Percentiles rank a stretch among this genome's conserved stretches.
Conservation (phyloP, 306 rosid genomes). For the Albizia julibrissin region DNA sequence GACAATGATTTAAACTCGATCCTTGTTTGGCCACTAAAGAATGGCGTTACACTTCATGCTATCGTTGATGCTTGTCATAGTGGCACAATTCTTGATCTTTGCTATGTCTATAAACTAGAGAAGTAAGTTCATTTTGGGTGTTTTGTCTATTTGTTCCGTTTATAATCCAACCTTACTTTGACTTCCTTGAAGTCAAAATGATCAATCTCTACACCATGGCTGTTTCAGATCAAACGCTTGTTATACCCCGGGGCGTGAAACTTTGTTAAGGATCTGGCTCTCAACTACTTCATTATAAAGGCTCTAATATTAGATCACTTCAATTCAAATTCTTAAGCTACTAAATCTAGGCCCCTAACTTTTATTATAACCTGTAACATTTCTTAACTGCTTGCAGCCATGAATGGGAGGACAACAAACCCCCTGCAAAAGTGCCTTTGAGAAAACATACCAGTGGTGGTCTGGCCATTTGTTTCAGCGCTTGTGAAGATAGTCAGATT, state of each 20-base stretch:
- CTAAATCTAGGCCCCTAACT: neutral
- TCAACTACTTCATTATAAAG: neutral
- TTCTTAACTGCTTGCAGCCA: slow-evolving; percentile 35
- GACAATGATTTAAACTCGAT: slow-evolving; percentile 60
- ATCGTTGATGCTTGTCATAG: slow-evolving; percentile 81
- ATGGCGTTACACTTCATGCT: slow-evolving; percentile 63
- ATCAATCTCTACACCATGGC: neutral
- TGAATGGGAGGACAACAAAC: slow-evolving; percentile 38
- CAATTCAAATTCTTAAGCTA: neutral
- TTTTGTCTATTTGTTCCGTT: slow-evolving; percentile 35
- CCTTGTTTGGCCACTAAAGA: slow-evolving; percentile 61
- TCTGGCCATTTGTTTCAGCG: slow-evolving; percentile 63
- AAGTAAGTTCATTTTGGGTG: slow-evolving; percentile 35
- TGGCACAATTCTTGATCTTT: slow-evolving; percentile 77
- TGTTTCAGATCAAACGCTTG: neutral
- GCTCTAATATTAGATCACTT: neutral
- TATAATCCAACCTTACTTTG: slow-evolving; percentile 18
- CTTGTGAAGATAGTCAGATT: slow-evolving; percentile 64
- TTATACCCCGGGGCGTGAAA: neutral
- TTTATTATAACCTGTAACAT: neutral
- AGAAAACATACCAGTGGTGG: slow-evolving; percentile 63
- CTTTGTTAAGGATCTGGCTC: neutral
- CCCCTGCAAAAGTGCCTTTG: slow-evolving; percentile 45
- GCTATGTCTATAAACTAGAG: slow-evolving; percentile 32
- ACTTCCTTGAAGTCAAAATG: slow-evolving; percentile 37